Percentiles rank a stretch among this genome's conserved stretches.
Evolutionary conservation across 129 eudicot species (phyloP).

Genomic region (Chrysanthemum makinoi): DNA sequence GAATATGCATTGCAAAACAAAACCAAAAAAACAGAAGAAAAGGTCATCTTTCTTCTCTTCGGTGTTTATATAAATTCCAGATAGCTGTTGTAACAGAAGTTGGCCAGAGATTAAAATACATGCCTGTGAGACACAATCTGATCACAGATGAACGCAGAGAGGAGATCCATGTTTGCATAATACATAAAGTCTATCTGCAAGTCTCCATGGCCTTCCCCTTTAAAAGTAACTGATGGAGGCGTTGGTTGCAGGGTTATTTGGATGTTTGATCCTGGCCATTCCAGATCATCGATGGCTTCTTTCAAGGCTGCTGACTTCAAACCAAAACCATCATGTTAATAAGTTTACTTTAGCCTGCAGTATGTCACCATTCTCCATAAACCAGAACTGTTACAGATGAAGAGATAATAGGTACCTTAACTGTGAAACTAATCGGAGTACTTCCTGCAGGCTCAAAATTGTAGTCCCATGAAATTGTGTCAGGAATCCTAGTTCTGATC

Average conservation of each 20-base stretch:
- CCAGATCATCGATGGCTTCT: constrained; percentile 98
- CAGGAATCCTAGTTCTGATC: constrained; percentile 93
- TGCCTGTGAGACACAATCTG: constrained; percentile 70
- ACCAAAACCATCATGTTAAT: background rate
- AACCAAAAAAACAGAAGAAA: background rate
- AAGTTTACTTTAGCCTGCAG: background rate
- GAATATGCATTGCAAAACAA: background rate
- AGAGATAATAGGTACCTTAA: constrained; percentile 53
- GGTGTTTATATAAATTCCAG: background rate
- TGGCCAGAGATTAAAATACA: background rate
- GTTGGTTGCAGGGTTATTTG: constrained; percentile 67
- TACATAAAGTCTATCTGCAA: constrained; percentile 55
- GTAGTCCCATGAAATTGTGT: constrained; percentile 95
- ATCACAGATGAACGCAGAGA: constrained; percentile 85
- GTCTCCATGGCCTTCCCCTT: constrained; percentile 99
- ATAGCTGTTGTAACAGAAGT: background rate
- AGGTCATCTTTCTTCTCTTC: background rate
- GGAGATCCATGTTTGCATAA: constrained; percentile 67
- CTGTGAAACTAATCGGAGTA: constrained; percentile 86
- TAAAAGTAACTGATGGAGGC: constrained; percentile 88
- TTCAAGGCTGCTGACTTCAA: constrained; percentile 85
- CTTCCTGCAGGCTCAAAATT: constrained; percentile 95
- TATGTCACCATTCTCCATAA: background rate
- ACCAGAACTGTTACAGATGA: constrained; percentile 4
- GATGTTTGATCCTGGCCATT: constrained; percentile 98